Evolutionary conservation across 371 early-diverging fungal genomes (phyloP), one percentile per base, ranked within the genome.

Genomic region (Smittium culicis): DNA sequence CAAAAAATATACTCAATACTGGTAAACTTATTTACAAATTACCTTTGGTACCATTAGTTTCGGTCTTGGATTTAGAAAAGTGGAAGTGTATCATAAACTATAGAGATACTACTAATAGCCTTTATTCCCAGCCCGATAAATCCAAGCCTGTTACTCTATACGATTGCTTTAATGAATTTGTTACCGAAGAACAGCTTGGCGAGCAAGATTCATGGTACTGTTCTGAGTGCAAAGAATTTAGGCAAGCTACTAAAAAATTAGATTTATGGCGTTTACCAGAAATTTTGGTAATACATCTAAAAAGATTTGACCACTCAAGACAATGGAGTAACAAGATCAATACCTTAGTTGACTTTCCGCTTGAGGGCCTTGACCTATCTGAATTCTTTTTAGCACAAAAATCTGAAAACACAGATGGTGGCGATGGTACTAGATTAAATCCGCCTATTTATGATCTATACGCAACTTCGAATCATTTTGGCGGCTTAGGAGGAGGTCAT

Each of bases 401-500:
- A 1, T 70, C 65, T 55, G 32, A 34, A 24, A 61, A 25, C 32
- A 34, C 64, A 57, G 11, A 8, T 58, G 58, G 34, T 27, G 59
- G 68, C 24, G 59, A 54, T 3, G 69, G 76, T 8, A 71, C 76
- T 14, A 72, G 80, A 17, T 66, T 71, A 3, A n/a, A n/a, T n/a
- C n/a, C n/a, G n/a, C 72, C 79, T 1, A 79, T 90, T 0, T 95
- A 94, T 71, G 94, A 95, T 68, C 75, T 95, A 35, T 89, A 83
- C 75, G 91, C 87, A 0, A 89, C 94, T 5, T 90, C 89, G 63
- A 93, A 94, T 71, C 95, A 94, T 70, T 90, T 81, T 79, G 94
- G 94, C 35, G 91, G 93, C 8, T 73, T 93, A 58, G 94, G 93
- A 57, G 94, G 94, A 57, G 96, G 96, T 33, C 96, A 94, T 71